Base-by-base conservation (phyloP, 2,329 filamentous ascomycete species). In the Aspergillus ruber region DNA sequence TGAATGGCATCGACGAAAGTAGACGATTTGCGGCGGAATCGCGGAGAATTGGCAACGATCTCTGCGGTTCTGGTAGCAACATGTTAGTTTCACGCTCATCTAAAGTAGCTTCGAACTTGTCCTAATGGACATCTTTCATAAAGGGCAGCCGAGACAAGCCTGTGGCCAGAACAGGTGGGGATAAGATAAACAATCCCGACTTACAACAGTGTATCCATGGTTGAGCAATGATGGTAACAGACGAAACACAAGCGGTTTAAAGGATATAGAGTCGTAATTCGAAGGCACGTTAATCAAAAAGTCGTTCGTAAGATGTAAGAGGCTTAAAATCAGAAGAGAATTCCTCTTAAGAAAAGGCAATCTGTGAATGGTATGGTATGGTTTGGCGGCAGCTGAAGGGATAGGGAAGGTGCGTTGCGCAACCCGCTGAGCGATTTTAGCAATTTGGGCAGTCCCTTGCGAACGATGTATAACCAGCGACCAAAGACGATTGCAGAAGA, bases 1-100 rank as follows among this genome's bases (percentile, higher is more conserved):
- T 97, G 91, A 61, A 97, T 96, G 56, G 88, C 91, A 76, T 97
- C 93, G 61, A 96, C 90, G 67, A 94, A 95, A 33, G 90, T 96
- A 57, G 90, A 96, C 60, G 91, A 96, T 71, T 89, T 88, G 61
- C 93, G 85, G 55, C 90, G 85, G 67, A 95, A 95, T 57, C 87
- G 84, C 49, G 89, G 88, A 50, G 90, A 90, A 68, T 88, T 95
- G 56, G 87, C 89, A 68, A 90, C 89, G 59, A 95, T 86, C 66
- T 96, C 89, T 62, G 90, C 89, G 42, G 90, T 96, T 51, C 88
- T 93, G 60, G 36, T 4, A 12, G 7, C 15, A 44, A 48, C 47
- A 56, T 48, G 59, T 67, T 55, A 64, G 56, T 53, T 57, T 47
- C 46, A 54, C 9, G 9, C 9, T 29, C 25, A 29, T 25, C 38